Base-by-base conservation (phyloP, 1,284 basidiomycete species). In the Vanrija pseudolonga region DNA sequence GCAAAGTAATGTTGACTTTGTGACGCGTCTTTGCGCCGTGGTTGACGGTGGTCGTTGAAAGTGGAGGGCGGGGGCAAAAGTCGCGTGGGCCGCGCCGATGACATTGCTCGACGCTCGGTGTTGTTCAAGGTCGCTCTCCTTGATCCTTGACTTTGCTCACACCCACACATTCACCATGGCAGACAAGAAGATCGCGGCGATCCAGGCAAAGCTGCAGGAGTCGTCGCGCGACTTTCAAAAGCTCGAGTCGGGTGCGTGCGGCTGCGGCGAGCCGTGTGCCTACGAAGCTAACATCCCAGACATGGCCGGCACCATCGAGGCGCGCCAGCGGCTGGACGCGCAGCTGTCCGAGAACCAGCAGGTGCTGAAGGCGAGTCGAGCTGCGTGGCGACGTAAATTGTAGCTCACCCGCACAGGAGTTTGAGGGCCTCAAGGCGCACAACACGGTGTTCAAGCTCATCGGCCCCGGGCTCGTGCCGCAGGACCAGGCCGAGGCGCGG, bases 361-460 rank as follows among this genome's bases (percentile, higher is more conserved):
- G 53, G 95, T 98, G 38, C 85, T 91, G 67, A 91, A 95, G 84
- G 93, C 88, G 53, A 18, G 74, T 63, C 15, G 17, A 14, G 7
- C 42, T 3, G 6, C n/a, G 28, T 7, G 20, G 23, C 19, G 20
- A 24, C 6, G 11, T 17, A 36, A n/a, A 18, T 19, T 38, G 19
- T 11, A 2, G 12, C 37, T 56, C n/a, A 28, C 22, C 17, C 9
- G 7, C 26, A 12, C 74, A 95, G 90, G 94, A 97, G 77, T 93
- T 98, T 68, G 77, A 79, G n/a, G 77, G 79, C 23, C 77, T 97
- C 53, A 87, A 86, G 46, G 77, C 85, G 1, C 83, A 85, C 61
- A 96, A 94, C 68, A 83, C 82, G 8, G 83, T 98, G 8, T 98
- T 87, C 81, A 98, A 98, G 78, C 84, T 92, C 45, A 83, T 96